Base-by-base conservation (phyloP, 306 rosid genomes). In the Rubus parviflorus region DNA sequence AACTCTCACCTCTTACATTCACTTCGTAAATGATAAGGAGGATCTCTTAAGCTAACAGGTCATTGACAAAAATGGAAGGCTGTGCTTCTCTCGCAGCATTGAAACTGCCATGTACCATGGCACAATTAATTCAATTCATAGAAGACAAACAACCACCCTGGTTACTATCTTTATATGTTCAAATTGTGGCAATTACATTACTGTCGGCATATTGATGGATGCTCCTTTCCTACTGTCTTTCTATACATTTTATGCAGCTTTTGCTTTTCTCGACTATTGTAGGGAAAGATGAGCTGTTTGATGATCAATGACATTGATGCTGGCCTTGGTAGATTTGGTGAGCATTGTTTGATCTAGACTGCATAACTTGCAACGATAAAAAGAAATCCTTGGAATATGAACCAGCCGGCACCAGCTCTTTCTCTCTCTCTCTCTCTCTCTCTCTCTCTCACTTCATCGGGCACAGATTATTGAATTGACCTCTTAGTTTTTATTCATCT, bases 251-350 rank as follows among this genome's bases (percentile, higher is more conserved):
- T 19, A 41, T 38, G 22, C 38, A 71, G n/a, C 77, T 68, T 74
- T 58, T 64, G 41, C 77, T 76, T 83, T 77, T 48, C 22, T 78
- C 73, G 38, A 70, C 74, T 74, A 74, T 51, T 75, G 30, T 89
- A 94, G 98, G 98, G 97, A 1, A 92, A 94, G 84, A 79, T 92
- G 97, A 94, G 98, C 87, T 94, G 98, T 80, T 87, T 94, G 90
- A 90, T 94, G 98, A 86, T 94, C 82, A 94, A 94, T 79, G 98
- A 94, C 83, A 85, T 94, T 81, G 98, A 94, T 81, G 97, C 98
- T 73, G 98, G 97, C 74, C 91, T 94, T 47, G 98, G 98, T 77
- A 92, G 98, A 92, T 94, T 88, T 75, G 97, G 98, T 94, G 85
- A 89, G 90, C 68, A 67, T 57, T 60, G 69, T 69, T 68, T 69